phyloP scores from a whole-genome alignment of 352 stramenopile species.

The Globisporangium spiculum region DNA sequence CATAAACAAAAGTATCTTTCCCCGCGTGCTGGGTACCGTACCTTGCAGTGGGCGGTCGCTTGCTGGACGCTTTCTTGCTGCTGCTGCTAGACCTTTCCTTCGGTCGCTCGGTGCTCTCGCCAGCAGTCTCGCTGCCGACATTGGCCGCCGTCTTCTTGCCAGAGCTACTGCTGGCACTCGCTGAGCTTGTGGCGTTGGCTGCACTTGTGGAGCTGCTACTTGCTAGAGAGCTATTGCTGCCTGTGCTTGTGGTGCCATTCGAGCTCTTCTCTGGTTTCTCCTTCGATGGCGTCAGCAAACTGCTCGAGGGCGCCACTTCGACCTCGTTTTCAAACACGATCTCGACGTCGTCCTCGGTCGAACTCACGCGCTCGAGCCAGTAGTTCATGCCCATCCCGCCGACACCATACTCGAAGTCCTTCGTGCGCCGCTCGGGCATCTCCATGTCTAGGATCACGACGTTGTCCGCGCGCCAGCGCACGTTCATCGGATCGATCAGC shows the following conservation, averaged over 20 bases:
- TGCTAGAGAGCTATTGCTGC: neutral
- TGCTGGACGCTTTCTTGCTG: conserved; percentile 53
- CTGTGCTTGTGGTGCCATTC: conserved; percentile 9
- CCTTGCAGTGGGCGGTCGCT: conserved; percentile 56
- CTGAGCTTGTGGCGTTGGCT: conserved; percentile 2
- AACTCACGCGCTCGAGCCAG: conserved; percentile 51
- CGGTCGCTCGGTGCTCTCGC: conserved; percentile 10
- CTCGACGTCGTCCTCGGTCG: conserved; percentile 47
- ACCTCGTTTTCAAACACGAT: conserved; percentile 63
- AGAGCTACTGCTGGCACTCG: conserved; percentile 18
- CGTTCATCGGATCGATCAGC: conserved; percentile 84
- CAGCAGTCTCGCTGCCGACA: neutral
- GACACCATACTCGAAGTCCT: conserved; percentile 70
- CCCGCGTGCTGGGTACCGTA: conserved; percentile 10
- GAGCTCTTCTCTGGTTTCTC: conserved; percentile 28
- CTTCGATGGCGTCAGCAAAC: conserved; percentile 21
- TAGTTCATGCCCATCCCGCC: conserved; percentile 49
- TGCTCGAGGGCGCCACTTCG: conserved; percentile 27
- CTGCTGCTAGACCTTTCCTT: conserved; percentile 24
- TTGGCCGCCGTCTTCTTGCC: conserved; percentile 13
- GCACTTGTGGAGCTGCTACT: neutral
- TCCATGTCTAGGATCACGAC: conserved; percentile 90
- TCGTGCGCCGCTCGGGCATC: conserved; percentile 76
- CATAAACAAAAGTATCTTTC: neutral
- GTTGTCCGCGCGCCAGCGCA: conserved; percentile 88